Evolutionary conservation across 257 asterid species (phyloP).

Genomic region (Solanum paucissectum): DNA sequence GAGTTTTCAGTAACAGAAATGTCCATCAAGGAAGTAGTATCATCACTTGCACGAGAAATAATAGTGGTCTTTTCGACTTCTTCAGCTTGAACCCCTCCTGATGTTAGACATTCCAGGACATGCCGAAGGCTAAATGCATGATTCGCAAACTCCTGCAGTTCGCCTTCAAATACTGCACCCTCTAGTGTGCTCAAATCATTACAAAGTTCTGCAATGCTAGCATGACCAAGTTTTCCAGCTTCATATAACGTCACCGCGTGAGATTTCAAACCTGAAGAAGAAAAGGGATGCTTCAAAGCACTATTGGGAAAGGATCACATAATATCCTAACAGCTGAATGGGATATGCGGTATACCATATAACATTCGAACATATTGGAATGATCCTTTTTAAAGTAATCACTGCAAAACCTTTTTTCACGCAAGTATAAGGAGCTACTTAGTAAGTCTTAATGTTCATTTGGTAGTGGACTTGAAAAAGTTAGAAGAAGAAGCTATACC

Average conservation of each 20-base stretch:
- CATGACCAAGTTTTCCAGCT: slow-evolving; percentile 96
- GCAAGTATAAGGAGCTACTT: background rate
- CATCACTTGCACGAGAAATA: slow-evolving; percentile 28
- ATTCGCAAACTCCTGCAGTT: slow-evolving; percentile 94
- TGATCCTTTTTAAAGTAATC: background rate
- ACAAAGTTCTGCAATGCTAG: slow-evolving; percentile 88
- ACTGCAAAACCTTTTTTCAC: too few relatives aligned
- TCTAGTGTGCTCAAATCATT: slow-evolving; percentile 77
- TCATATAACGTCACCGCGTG: slow-evolving; percentile 98
- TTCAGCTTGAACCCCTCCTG: slow-evolving; percentile 67
- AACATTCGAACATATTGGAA: background rate
- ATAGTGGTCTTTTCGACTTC: slow-evolving; percentile 23
- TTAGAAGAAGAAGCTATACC: slow-evolving; percentile 28
- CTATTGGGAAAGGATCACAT: background rate
- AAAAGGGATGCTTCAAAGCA: background rate
- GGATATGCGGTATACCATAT: background rate
- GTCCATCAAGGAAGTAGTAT: slow-evolving; percentile 26
- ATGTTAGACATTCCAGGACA: slow-evolving; percentile 81
- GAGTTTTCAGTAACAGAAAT: slow-evolving; percentile 12
- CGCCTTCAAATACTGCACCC: slow-evolving; percentile 95
- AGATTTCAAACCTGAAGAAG: slow-evolving; percentile 68
- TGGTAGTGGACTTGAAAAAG: background rate
- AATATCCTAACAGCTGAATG: background rate
- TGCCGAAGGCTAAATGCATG: slow-evolving; percentile 97
- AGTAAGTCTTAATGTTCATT: background rate